Percentiles rank a stretch among this genome's conserved stretches.
Evolutionary conservation across 2,329 filamentous ascomycete species (phyloP).

Genomic region (Chaetomiaceae sp.): DNA sequence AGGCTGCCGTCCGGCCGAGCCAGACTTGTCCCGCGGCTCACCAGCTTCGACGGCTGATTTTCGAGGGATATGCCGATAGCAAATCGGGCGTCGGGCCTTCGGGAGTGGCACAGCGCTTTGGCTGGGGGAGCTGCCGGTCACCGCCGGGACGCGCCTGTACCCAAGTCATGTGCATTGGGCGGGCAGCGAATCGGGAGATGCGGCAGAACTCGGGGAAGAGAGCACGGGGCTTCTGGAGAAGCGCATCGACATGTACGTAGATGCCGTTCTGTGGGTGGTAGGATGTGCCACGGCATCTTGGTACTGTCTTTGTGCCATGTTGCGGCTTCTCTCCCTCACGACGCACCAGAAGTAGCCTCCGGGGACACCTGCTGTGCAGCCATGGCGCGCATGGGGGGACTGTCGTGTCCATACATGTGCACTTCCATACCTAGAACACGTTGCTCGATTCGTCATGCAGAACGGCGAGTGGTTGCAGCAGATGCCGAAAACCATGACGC

Average conservation of each 20-base stretch:
- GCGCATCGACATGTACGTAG: no score
- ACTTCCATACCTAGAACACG: conserved; percentile 8
- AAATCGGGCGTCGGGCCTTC: conserved; percentile 5
- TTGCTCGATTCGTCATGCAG: conserved; percentile 11
- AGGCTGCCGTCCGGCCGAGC: conserved; percentile 12
- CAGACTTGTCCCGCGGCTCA: not conserved
- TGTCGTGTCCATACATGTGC: no score
- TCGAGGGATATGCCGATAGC: conserved; percentile 11
- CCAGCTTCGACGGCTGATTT: not conserved
- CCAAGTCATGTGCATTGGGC: not conserved
- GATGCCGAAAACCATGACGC: conserved; percentile 8
- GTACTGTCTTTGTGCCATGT: not conserved
- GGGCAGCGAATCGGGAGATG: conserved; percentile 16
- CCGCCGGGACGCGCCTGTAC: conserved; percentile 5
- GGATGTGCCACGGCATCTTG: not conserved
- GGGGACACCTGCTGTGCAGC: conserved; percentile 12
- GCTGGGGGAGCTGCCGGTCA: conserved; percentile 6
- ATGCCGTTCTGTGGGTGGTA: no score
- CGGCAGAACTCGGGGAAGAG: conserved; percentile 11
- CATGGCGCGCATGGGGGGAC: conserved; percentile 5
- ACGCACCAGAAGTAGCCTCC: not conserved
- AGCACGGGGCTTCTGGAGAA: conserved; percentile 4
- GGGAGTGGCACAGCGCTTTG: conserved; percentile 5
- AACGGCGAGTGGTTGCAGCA: not conserved
- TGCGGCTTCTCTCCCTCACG: not conserved